These are phyloP conservation scores for Beauveria varroae DNA, from an alignment of 2,329 filamentous ascomycete species.

Conservation along the genomic window DNA sequence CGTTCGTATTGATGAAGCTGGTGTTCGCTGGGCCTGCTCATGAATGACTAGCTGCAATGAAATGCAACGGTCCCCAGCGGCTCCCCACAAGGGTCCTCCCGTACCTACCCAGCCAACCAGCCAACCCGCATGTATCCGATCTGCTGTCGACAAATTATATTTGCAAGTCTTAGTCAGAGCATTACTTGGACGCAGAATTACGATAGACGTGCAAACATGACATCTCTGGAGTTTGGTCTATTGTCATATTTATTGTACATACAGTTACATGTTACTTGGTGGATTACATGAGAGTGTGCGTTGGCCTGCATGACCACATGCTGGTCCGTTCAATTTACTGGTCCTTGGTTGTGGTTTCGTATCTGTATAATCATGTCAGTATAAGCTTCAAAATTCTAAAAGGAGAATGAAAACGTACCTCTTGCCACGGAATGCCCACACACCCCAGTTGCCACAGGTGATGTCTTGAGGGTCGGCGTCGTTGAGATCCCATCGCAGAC, in stretches of 20 bases:
- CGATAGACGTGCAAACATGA: background rate
- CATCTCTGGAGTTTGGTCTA: conserved; percentile 4
- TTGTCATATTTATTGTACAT: conserved; percentile 10
- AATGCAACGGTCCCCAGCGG: background rate
- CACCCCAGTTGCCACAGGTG: conserved; percentile 92
- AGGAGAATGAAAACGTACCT: conserved; percentile 49
- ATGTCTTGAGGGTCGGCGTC: conserved; percentile 91
- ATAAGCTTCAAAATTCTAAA: background rate
- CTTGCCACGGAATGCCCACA: conserved; percentile 97
- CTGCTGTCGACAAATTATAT: background rate
- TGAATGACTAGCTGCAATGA: background rate
- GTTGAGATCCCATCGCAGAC: conserved; percentile 92
- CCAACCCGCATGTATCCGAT: too few species aligned
- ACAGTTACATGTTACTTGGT: conserved; percentile 10
- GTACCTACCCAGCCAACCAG: background rate
- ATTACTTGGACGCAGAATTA: background rate
- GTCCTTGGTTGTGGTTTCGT: conserved; percentile 56
- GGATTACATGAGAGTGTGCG: background rate
- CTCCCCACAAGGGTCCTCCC: background rate
- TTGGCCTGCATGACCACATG: background rate
- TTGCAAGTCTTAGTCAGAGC: background rate
- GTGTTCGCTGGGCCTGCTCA: background rate
- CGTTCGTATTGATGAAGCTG: background rate
- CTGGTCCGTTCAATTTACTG: conserved; percentile 11
- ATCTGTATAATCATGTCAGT: conserved; percentile 36